Conservation (phyloP, 2,329 filamentous ascomycete species). For the Clathrospora elynae region DNA sequence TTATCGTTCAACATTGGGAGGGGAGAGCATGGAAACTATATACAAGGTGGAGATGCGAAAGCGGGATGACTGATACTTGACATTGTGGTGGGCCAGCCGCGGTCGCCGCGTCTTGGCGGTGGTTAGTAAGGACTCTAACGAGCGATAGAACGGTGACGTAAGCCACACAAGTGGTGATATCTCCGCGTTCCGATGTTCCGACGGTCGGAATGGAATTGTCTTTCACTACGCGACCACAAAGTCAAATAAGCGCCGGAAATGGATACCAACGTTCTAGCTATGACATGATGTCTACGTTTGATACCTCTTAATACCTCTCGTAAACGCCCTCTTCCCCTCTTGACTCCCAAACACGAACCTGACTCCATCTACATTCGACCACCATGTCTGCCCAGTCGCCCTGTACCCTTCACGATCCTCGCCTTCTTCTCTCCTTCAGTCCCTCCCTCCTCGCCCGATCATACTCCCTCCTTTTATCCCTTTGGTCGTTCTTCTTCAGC, state of each 20-base stretch:
- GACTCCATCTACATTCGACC: not conserved
- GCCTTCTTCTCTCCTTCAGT: not conserved
- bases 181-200: slow-evolving; percentile 4
- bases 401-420: not conserved
- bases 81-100: slow-evolving; percentile 13
- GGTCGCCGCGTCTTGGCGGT: slow-evolving; percentile 8
- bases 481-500: slow-evolving; percentile 3
- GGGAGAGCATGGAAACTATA: slow-evolving; percentile 30
- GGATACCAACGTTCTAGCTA: not conserved
- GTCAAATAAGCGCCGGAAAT: too few species aligned
- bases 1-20: slow-evolving; percentile 34
- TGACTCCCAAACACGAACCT: slow-evolving; percentile 6
- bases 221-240: not conserved
- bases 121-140: slow-evolving; percentile 10
- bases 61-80: slow-evolving; percentile 24
- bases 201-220: slow-evolving; percentile 1
- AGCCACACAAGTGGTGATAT: slow-evolving; percentile 1
- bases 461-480: slow-evolving; percentile 3
- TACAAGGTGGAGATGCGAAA: slow-evolving; percentile 16
- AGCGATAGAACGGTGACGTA: too few species aligned
- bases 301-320: too few species aligned
- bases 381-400: too few species aligned
- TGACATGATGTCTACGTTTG: too few species aligned
- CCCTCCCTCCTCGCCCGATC: not conserved
- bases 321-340: slow-evolving; percentile 4